These are phyloP conservation scores for Cryptosporidium viatorum DNA, from an alignment of 169 alveolate genomes.

Conservation along the genomic window DNA sequence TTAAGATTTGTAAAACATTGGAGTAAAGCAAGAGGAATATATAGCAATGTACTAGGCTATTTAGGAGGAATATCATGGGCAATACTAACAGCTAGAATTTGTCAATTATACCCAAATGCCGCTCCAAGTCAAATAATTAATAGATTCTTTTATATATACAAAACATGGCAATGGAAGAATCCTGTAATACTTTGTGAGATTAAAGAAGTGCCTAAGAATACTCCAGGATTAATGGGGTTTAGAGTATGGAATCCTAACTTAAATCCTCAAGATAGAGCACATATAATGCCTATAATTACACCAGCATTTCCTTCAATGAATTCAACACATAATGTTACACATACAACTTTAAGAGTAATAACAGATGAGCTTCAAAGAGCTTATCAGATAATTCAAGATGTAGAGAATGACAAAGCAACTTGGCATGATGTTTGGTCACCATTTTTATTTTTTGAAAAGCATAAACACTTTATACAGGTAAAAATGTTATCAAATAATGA, in stretches of 20 bases:
- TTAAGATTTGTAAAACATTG: constrained; percentile 96
- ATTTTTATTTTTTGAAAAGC: constrained; percentile 81
- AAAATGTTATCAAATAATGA: constrained; percentile 84
- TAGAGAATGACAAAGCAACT: constrained; percentile 77
- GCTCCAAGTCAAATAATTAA: constrained; percentile 91
- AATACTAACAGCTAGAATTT: constrained; percentile 96
- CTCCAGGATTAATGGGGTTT: constrained; percentile 90
- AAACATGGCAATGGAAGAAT: constrained; percentile 90
- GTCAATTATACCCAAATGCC: constrained; percentile 95
- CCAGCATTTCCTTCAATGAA: constrained; percentile 99
- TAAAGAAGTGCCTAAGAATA: constrained; percentile 83
- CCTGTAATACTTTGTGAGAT: constrained; percentile 91
- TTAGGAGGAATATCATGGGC: constrained; percentile 99
- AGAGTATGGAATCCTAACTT: constrained; percentile 93
- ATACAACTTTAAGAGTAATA: constrained; percentile 92
- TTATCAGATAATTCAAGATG: constrained; percentile 69
- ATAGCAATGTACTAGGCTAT: constrained; percentile 92
- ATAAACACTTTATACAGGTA: constrained; percentile 85
- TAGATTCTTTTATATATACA: constrained; percentile 93
- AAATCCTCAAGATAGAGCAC: constrained; percentile 90
- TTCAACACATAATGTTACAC: constrained; percentile 94
- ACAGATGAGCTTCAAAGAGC: constrained; percentile 92
- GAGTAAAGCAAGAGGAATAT: constrained; percentile 98
- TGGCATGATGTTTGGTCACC: constrained; percentile 84
- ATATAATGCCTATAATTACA: constrained; percentile 95